Evolutionary conservation across 257 asterid species (phyloP).

Genomic region (Gentiana macrophylla): DNA sequence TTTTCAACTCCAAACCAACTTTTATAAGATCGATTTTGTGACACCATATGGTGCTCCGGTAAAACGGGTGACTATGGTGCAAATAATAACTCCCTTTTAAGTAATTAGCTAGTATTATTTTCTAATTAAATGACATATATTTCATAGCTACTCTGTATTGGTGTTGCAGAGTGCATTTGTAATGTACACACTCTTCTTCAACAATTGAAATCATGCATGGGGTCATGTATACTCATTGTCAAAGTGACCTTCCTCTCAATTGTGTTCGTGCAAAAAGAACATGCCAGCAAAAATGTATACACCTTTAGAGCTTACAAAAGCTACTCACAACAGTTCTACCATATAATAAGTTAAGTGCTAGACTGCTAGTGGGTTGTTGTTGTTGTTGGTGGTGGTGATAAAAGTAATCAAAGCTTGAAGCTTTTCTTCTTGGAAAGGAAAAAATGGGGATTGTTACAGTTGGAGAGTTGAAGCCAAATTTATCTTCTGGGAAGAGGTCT

Average conservation of each 20-base stretch:
- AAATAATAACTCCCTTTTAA: no score
- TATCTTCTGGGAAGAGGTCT: slow-evolving; percentile 66
- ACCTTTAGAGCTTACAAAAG: slow-evolving; percentile 2
- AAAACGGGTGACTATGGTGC: no score
- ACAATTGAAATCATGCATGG: slow-evolving; percentile 31
- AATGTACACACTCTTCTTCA: no score
- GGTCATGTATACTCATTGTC: slow-evolving; percentile 18
- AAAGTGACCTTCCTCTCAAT: background rate
- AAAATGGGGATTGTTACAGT: slow-evolving; percentile 74
- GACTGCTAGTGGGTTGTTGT: background rate
- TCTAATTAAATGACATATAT: no score
- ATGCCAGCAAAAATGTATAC: slow-evolving; percentile 10
- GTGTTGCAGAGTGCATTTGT: no score
- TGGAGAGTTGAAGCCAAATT: slow-evolving; percentile 74
- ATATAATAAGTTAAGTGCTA: slow-evolving; percentile 1
- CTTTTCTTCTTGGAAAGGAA: background rate
- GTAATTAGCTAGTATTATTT: no score
- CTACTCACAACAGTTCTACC: background rate
- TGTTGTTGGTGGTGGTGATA: background rate
- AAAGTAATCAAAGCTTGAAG: background rate
- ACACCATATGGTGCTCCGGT: no score
- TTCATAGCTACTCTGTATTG: no score
- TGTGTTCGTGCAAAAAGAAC: background rate
- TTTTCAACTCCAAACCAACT: no score
- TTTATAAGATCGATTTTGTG: no score